These are phyloP conservation scores for Tephrocybe sp. DNA, from an alignment of 768 basidiomycete genomes.

Conservation along the genomic window DNA sequence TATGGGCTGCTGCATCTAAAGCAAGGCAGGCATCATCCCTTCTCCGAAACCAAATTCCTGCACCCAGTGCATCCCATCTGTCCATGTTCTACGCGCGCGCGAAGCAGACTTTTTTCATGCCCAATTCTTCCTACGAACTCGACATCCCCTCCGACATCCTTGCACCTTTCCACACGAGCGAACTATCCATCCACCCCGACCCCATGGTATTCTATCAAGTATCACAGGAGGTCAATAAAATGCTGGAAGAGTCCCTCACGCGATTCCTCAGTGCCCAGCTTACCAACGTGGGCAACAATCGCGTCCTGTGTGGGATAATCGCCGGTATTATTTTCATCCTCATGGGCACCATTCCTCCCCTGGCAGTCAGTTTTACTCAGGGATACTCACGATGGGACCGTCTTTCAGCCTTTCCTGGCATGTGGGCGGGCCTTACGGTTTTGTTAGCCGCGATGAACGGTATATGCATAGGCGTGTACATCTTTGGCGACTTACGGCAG, in stretches of 20 bases:
- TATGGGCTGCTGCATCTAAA: slow-evolving; percentile 40
- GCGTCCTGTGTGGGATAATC: slow-evolving; percentile 69
- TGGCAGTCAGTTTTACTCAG: slow-evolving; percentile 45
- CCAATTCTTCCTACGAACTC: slow-evolving; percentile 70
- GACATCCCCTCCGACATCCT: slow-evolving; percentile 67
- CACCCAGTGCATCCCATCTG: slow-evolving; percentile 52
- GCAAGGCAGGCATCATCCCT: slow-evolving; percentile 31
- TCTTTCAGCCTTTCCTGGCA: slow-evolving; percentile 59
- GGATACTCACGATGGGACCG: slow-evolving; percentile 57
- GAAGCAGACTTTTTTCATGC: slow-evolving; percentile 80
- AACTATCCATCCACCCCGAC: slow-evolving; percentile 56
- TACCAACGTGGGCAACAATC: slow-evolving; percentile 69
- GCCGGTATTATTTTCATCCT: slow-evolving; percentile 56
- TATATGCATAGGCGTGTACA: slow-evolving; percentile 75
- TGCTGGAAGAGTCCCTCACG: slow-evolving; percentile 62
- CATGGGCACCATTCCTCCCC: slow-evolving; percentile 47
- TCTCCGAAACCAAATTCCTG: slow-evolving; percentile 34
- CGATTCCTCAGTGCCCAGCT: slow-evolving; percentile 71
- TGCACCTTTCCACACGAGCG: slow-evolving; percentile 52
- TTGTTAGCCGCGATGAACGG: slow-evolving; percentile 66
- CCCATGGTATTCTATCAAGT: slow-evolving; percentile 64
- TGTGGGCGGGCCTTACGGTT: slow-evolving; percentile 70
- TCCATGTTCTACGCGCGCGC: slow-evolving; percentile 79
- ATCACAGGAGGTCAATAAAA: slow-evolving; percentile 52
- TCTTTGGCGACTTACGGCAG: slow-evolving; percentile 80